Evolutionary conservation across 2,329 filamentous ascomycete species (phyloP).

Genomic region (Clathrospora elynae): DNA sequence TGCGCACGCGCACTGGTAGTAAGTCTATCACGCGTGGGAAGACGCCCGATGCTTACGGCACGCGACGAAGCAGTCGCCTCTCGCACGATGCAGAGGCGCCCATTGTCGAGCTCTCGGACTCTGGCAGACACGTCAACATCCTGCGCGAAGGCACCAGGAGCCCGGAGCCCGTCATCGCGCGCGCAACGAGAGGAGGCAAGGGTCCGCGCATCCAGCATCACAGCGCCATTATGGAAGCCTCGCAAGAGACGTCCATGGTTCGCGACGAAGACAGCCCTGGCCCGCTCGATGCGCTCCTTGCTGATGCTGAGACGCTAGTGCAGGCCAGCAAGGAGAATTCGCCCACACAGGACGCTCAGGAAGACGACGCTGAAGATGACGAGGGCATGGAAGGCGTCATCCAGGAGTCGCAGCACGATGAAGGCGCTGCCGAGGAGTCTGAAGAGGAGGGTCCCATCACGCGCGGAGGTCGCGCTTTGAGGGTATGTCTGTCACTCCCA

Average conservation of each 20-base stretch:
- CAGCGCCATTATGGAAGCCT: slow-evolving; percentile 60
- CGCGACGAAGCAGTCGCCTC: slow-evolving; percentile 63
- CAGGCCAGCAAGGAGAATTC: slow-evolving; percentile 42
- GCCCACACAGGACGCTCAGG: slow-evolving; percentile 41
- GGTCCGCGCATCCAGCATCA: slow-evolving; percentile 54
- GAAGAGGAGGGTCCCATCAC: slow-evolving; percentile 62
- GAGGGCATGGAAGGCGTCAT: slow-evolving; percentile 47
- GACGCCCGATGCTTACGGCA: slow-evolving; percentile 45
- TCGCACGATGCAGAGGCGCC: slow-evolving; percentile 62
- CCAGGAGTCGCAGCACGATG: slow-evolving; percentile 49
- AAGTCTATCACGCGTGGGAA: slow-evolving; percentile 45
- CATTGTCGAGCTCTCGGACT: slow-evolving; percentile 63
- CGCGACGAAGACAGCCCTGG: slow-evolving; percentile 39
- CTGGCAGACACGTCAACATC: slow-evolving; percentile 61
- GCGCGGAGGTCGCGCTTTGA: slow-evolving; percentile 51
- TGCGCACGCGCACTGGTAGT: slow-evolving; percentile 50
- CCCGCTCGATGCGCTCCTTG: slow-evolving; percentile 42
- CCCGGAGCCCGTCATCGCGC: slow-evolving; percentile 53
- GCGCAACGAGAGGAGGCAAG: slow-evolving; percentile 53
- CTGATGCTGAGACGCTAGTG: slow-evolving; percentile 44
- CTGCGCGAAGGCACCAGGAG: slow-evolving; percentile 60
- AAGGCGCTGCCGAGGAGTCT: slow-evolving; percentile 48
- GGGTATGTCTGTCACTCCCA: slow-evolving; percentile 24
- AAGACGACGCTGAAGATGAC: slow-evolving; percentile 34
- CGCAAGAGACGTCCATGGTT: slow-evolving; percentile 54